Conservation (phyloP, 75 land plant genomes). For the Pinus tabuliformis region DNA sequence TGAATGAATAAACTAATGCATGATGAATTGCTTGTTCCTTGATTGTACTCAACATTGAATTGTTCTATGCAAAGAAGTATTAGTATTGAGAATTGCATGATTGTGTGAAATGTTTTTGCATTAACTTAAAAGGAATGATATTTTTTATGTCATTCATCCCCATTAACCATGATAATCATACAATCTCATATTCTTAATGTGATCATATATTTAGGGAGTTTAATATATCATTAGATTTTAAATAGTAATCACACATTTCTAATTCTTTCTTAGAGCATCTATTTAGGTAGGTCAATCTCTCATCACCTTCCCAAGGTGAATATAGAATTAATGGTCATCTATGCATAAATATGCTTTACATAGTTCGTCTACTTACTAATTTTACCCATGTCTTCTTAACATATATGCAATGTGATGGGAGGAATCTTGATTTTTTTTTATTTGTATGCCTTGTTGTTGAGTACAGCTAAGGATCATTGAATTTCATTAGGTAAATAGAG, state of each 20-base stretch:
- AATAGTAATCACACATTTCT: not conserved
- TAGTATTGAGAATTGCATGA: constrained; percentile 56
- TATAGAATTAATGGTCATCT: not conserved
- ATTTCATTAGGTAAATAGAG: too few species aligned
- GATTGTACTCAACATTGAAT: not conserved
- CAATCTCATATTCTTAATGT: constrained; percentile 53
- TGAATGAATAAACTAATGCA: not conserved
- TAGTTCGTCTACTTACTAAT: not conserved
- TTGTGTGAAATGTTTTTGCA: constrained; percentile 57
- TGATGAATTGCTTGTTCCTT: not conserved
- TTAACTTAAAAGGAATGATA: constrained; percentile 52
- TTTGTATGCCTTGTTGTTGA: not conserved
- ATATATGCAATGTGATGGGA: not conserved
- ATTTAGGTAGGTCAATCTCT: constrained; percentile 47
- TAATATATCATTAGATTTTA: not conserved
- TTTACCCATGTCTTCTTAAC: not conserved
- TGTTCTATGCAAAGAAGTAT: constrained; percentile 39
- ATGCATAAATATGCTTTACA: not conserved
- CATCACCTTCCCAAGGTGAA: not conserved
- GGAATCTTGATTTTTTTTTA: not conserved
- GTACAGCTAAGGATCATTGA: not conserved
- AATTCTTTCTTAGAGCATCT: constrained; percentile 52
- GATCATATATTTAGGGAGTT: constrained; percentile 61
- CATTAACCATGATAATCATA: constrained; percentile 65
- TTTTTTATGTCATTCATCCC: constrained; percentile 64